These are phyloP conservation scores for Telopea speciosissima DNA, from an alignment of 177 flowering plant species.

Conservation along the genomic window DNA sequence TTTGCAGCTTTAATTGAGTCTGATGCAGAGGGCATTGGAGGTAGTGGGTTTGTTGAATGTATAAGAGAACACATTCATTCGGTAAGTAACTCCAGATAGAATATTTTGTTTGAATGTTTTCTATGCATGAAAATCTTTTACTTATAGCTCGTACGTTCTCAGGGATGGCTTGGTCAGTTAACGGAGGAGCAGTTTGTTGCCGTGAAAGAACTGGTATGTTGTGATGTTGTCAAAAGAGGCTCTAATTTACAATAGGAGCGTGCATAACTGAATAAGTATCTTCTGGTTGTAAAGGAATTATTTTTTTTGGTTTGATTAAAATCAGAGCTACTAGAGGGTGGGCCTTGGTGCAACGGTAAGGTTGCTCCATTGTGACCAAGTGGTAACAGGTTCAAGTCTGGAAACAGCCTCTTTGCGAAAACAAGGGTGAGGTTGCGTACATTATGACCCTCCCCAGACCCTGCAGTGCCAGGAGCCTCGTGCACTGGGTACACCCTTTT, in stretches of 20 bases:
- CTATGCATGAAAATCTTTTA: conserved; percentile 12
- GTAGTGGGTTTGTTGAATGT: conserved; percentile 98
- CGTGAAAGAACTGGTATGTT: conserved; percentile 88
- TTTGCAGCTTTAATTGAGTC: conserved; percentile 92
- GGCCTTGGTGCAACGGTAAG: too few relatives aligned
- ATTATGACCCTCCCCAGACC: too few relatives aligned
- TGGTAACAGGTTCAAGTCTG: too few relatives aligned
- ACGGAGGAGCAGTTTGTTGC: conserved; percentile 99
- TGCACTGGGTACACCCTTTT: too few relatives aligned
- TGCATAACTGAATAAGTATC: not conserved
- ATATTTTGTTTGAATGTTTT: conserved; percentile 3
- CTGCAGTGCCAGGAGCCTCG: too few relatives aligned
- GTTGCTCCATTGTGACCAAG: too few relatives aligned
- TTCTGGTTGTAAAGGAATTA: too few relatives aligned
- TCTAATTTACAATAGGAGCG: not conserved
- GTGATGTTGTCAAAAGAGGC: not conserved
- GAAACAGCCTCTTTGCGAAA: too few relatives aligned
- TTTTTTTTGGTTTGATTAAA: too few relatives aligned
- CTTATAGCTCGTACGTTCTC: conserved; percentile 13
- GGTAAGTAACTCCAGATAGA: conserved; percentile 34
- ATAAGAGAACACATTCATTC: conserved; percentile 95
- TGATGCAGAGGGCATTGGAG: conserved; percentile 99
- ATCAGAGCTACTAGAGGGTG: too few relatives aligned
- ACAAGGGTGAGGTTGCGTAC: too few relatives aligned
- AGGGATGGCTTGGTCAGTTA: conserved; percentile 91